Evolutionary conservation across 2,329 filamentous ascomycete genomes (phyloP), one percentile per base, ranked within the genome.

Genomic region (Nemania sp.): DNA sequence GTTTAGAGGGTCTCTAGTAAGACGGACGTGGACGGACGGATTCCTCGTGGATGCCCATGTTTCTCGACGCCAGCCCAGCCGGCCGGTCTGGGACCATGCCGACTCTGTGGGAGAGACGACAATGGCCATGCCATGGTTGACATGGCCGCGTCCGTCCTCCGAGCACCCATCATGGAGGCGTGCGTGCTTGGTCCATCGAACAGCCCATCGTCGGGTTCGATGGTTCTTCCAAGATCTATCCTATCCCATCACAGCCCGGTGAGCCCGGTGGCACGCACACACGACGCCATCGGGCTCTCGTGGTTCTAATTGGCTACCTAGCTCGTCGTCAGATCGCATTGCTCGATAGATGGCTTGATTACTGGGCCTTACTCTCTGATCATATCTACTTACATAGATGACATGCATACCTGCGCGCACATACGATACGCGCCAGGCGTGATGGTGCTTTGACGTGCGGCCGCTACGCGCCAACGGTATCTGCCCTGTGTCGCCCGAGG

Each of bases 401-500:
- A 29, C 25, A 7, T 29, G 25, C 50, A 29, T 43, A 18, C 52
- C 9, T 47, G 32, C 51, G 42, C 29, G 29, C 12, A 17, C 47
- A n/a, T 29, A 29, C 32, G 15, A 43, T 37, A 29, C 25, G 25
- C 25, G 25, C 25, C 25, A 7, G 25, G 25, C 25, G 25, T 29
- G 25, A 25, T 46, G 13, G 25, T 32, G 42, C 43, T n/a, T 32
- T 46, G 17, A 43, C 34, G 46, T 55, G 58, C 48, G 58, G 40
- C 52, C 47, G 34, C 53, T 48, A 25, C 48, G 2, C 34, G 18
- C 40, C 29, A 29, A 13, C 37, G 32, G 48, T 42, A 10, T 43
- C 35, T n/a, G 34, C 32, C 39, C 15, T 20, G 21, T 56, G 48
- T 61, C 59, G 52, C 35, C 54, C 49, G 54, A 45, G 42, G 43